Evolutionary conservation across 2,329 filamentous ascomycete genomes (phyloP).

Genomic region (Neoscytalidium dimidiatum): DNA sequence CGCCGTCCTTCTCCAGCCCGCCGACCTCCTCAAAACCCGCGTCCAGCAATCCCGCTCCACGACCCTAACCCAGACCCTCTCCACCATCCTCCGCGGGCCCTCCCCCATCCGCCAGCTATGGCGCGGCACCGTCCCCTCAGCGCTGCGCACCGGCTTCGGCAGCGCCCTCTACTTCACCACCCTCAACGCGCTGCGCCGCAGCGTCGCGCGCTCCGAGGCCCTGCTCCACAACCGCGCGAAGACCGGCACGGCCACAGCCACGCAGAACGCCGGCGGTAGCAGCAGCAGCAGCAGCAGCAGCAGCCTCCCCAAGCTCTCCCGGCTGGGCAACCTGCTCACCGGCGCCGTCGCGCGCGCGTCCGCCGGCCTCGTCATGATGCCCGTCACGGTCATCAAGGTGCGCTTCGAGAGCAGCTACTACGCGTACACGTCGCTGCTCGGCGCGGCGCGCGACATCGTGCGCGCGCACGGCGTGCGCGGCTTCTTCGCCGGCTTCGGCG

Average conservation of each 20-base stretch:
- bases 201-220: not conserved
- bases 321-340: slow-evolving; percentile 80
- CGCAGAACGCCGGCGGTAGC: slow-evolving; percentile 20
- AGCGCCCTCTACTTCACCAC: slow-evolving; percentile 92
- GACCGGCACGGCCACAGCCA: not conserved
- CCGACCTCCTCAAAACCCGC: slow-evolving; percentile 94
- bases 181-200: slow-evolving; percentile 78
- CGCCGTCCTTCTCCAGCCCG: slow-evolving; percentile 87
- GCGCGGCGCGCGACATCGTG: slow-evolving; percentile 74
- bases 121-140: slow-evolving; percentile 89
- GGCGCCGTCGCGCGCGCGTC: slow-evolving; percentile 82
- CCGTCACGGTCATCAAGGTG: slow-evolving; percentile 93
- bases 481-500: slow-evolving; percentile 92
- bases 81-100: slow-evolving; percentile 66
- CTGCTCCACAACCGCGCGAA: slow-evolving; percentile 3
- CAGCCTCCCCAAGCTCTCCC: slow-evolving; percentile 77
- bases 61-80: slow-evolving; percentile 68
- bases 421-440: slow-evolving; percentile 73
- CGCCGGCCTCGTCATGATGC: slow-evolving; percentile 91
- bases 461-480: slow-evolving; percentile 73
- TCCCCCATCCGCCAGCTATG: slow-evolving; percentile 75
- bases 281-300: slow-evolving; percentile 54
- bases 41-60: slow-evolving; percentile 81
- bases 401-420: slow-evolving; percentile 91
- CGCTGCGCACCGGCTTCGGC: slow-evolving; percentile 89